A percentile compares a stretch with the other conserved stretches of the same genome.
Conservation (phyloP, 805 yeast species). For the Kodamaea sagamina region DNA sequence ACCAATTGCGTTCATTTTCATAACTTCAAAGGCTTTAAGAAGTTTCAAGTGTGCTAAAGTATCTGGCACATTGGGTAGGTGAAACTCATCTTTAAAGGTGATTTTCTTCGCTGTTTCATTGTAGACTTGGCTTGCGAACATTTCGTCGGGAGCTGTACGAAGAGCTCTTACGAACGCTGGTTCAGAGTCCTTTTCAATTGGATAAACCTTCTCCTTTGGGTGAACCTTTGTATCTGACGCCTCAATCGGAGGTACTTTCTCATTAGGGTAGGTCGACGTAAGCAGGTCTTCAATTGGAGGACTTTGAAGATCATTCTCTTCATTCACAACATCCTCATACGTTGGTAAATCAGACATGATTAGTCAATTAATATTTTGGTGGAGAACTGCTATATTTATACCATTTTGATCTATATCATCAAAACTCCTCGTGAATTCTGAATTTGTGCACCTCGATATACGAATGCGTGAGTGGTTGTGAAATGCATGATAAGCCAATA, state of each 20-base stretch:
- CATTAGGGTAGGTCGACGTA: background rate
- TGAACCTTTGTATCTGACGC: no score
- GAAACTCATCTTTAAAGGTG: background rate
- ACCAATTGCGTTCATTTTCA: slow-evolving; percentile 16
- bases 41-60: slow-evolving; percentile 25
- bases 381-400: no score
- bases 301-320: background rate
- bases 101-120: background rate
- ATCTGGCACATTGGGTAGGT: slow-evolving; percentile 15
- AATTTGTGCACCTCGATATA: no score
- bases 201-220: no score
- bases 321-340: background rate
- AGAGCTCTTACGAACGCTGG: background rate
- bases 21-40: slow-evolving; percentile 21
- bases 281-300: background rate
- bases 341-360: background rate
- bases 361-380: no score
- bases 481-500: no score
- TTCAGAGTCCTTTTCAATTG: background rate
- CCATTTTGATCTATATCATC: no score
- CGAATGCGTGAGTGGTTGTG: no score
- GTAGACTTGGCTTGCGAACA: background rate
- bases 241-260: background rate
- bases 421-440: no score
- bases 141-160: background rate